Percentiles rank a stretch among this genome's conserved stretches.
Conservation (phyloP, 2,329 filamentous ascomycete species). For the Aspergillus sp. region DNA sequence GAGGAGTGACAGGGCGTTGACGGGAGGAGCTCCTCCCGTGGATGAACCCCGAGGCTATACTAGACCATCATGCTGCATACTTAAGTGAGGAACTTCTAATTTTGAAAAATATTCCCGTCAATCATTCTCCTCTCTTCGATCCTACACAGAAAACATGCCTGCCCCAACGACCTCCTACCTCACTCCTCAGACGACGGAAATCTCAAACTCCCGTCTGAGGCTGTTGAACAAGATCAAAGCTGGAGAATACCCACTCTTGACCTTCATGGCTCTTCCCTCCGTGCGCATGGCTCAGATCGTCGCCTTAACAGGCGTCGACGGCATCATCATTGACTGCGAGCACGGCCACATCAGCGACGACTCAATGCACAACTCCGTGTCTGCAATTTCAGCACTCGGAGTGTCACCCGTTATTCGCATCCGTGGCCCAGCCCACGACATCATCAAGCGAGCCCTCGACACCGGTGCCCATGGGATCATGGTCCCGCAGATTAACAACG, state of each 20-base stretch:
- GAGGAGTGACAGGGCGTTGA: not conserved
- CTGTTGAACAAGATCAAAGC: constrained; percentile 46
- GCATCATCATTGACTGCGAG: constrained; percentile 52
- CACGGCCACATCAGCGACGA: constrained; percentile 30
- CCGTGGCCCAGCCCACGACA: constrained; percentile 17
- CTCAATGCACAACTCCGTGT: constrained; percentile 27
- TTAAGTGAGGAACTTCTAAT: too few relatives aligned
- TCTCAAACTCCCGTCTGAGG: constrained; percentile 44
- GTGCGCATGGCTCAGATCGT: constrained; percentile 54
- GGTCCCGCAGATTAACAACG: constrained; percentile 46
- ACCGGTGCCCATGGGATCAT: constrained; percentile 52
- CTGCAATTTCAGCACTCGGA: constrained; percentile 25
- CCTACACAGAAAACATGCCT: not conserved
- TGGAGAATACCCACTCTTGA: constrained; percentile 46
- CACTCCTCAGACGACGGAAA: constrained; percentile 31
- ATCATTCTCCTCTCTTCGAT: not conserved
- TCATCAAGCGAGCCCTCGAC: constrained; percentile 27
- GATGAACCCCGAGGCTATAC: too few relatives aligned
- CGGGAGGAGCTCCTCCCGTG: too few relatives aligned
- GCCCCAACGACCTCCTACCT: constrained; percentile 22
- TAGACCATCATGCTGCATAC: too few relatives aligned
- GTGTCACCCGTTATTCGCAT: constrained; percentile 26
- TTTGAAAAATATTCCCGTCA: not conserved
- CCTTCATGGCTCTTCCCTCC: constrained; percentile 51
- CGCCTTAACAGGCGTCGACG: constrained; percentile 62